Conservation (phyloP, 2,329 filamentous ascomycete species). For the Penicillium sp. region DNA sequence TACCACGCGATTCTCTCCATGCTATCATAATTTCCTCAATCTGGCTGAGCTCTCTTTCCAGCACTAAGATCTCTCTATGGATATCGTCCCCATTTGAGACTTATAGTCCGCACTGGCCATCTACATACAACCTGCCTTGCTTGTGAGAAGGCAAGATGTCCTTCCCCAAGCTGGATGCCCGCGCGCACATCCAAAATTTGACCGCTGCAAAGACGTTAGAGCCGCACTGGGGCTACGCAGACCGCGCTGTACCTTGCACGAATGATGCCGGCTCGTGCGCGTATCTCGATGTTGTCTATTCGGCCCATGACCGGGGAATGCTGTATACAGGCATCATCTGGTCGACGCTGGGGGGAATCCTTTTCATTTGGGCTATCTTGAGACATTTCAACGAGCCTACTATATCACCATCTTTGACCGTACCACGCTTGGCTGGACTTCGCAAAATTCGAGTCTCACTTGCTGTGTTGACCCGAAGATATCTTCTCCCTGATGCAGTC, state of each 20-base stretch:
- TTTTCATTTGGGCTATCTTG: constrained; percentile 51
- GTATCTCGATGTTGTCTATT: constrained; percentile 64
- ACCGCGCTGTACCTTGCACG: constrained; percentile 61
- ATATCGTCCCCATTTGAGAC: background rate
- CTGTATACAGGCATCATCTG: constrained; percentile 64
- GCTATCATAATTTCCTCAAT: background rate
- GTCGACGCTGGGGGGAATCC: constrained; percentile 58
- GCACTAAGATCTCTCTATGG: background rate
- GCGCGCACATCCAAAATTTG: constrained; percentile 55
- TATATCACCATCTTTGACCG: constrained; percentile 8
- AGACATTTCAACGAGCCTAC: constrained; percentile 22
- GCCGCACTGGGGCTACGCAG: constrained; percentile 64
- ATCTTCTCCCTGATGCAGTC: constrained; percentile 67
- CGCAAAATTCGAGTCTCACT: constrained; percentile 19
- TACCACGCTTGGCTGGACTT: constrained; percentile 13
- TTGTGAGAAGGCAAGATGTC: constrained; percentile 15
- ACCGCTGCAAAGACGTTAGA: constrained; percentile 48
- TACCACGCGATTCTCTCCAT: background rate
- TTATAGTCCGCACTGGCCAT: background rate
- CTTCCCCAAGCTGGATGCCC: constrained; percentile 22
- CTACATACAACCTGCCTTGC: background rate
- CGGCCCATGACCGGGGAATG: constrained; percentile 61
- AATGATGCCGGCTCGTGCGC: constrained; percentile 64
- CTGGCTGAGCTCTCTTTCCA: background rate
- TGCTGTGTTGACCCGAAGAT: constrained; percentile 52